Conservation (phyloP, 108 stramenopile genomes). For the Bacterosira constricta region DNA sequence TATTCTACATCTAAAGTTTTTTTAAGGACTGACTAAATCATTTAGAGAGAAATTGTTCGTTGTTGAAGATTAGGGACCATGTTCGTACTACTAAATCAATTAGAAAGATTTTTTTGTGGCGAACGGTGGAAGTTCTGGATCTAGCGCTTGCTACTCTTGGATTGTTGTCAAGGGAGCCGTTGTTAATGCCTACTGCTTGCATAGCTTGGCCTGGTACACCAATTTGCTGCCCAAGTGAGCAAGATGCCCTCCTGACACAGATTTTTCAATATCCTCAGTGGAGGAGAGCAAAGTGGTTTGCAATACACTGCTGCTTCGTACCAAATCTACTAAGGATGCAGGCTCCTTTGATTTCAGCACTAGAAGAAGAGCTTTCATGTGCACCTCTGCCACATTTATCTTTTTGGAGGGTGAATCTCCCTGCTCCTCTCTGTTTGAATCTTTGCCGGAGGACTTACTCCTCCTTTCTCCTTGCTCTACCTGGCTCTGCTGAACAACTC, state of each 20-base stretch:
- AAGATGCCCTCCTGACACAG: conserved; percentile 21
- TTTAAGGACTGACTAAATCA: no score
- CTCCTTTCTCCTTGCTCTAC: neutral
- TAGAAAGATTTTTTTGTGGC: neutral
- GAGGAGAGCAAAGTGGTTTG: conserved; percentile 14
- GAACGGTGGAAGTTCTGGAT: neutral
- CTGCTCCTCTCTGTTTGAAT: neutral
- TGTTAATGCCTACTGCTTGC: neutral
- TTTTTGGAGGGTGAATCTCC: neutral
- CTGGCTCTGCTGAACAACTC: conserved; percentile 1
- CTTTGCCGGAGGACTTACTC: neutral
- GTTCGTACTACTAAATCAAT: no score
- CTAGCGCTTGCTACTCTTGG: no score
- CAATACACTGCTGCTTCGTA: conserved; percentile 9
- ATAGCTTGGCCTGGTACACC: conserved; percentile 18
- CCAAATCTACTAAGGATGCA: conserved; percentile 17
- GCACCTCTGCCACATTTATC: conserved; percentile 6
- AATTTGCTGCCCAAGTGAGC: conserved; percentile 31
- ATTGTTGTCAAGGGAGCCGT: neutral
- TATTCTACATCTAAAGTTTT: no score
- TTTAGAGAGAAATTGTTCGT: no score
- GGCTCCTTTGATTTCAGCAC: conserved; percentile 35
- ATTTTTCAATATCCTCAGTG: conserved; percentile 11
- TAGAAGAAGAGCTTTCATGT: conserved; percentile 28
- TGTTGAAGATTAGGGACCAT: no score